Evolutionary conservation across 2,329 filamentous ascomycete species (phyloP), one percentile per base, ranked within the genome.

Genomic region (Arthroderma sp.): DNA sequence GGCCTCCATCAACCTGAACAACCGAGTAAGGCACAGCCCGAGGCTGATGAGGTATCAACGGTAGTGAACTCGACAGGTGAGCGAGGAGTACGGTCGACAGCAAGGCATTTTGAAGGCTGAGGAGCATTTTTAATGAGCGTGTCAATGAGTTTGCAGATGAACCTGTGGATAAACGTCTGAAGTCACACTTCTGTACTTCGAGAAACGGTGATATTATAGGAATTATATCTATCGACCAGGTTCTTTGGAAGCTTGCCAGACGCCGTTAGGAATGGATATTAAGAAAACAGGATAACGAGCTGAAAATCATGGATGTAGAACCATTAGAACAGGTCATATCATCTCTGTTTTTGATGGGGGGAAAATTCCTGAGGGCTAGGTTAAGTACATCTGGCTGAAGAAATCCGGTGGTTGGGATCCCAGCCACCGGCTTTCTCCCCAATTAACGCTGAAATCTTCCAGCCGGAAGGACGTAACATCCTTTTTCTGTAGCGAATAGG

Each of bases 1-100:
- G 37, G 9, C 56, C 58, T n/a, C 62, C 61, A 57, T 62, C 59
- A 38, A 63, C 62, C n/a, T 56, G 60, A 9, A 63, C 59, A 54
- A 63, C 62, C n/a, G 62, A 63, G 35, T 62, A 63, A 41, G 56
- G 56, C 15, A 58, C 55, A 39, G 23, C 55, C 54, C 59, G 61
- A 41, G 47, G 57, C 19, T 53, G 37, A 7, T n/a, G 47, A 0
- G 54, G 31, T 35, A 39, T 19, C 15, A 54, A 28, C 9, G 52
- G 35, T 1, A 54, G 37, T 13, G 52, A 54, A 17, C 25, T 51
- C 28, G 47, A 51, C 15, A 51, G 25, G 28, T 51, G 47, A 19
- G 53, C 21, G 23, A 56, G 38, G 28, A 39, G 11, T 17, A 56
- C 33, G 13, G 43, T 33, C 31, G 47, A 54, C 21, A 54, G 31